Percentiles rank a stretch among this genome's conserved stretches.
Conservation (phyloP, 108 stramenopile genomes). For the Stephanodiscus minutulus region DNA sequence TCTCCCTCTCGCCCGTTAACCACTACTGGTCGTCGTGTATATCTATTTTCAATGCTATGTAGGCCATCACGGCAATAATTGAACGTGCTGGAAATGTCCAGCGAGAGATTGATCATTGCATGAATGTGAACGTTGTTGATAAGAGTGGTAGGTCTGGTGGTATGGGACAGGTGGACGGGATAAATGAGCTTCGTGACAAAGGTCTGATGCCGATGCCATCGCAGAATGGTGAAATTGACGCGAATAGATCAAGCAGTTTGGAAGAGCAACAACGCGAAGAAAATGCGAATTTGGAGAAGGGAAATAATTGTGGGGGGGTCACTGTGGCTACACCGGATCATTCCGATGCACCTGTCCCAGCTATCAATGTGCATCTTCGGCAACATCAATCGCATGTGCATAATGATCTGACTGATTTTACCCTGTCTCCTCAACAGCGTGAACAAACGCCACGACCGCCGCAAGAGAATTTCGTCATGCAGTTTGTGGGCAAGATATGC, state of each 20-base stretch:
- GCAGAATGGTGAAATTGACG: not conserved
- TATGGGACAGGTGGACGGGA: no score
- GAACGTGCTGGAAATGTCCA: constrained; percentile 9
- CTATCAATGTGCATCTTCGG: no score
- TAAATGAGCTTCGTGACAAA: not conserved
- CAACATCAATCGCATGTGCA: not conserved
- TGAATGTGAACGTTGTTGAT: no score
- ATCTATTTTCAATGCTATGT: not conserved
- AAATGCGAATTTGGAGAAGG: not conserved
- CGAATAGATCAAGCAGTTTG: not conserved
- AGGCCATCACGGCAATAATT: constrained; percentile 3
- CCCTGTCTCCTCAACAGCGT: not conserved
- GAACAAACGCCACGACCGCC: not conserved
- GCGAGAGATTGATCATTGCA: constrained; percentile 2
- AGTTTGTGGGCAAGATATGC: not conserved
- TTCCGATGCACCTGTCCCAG: not conserved
- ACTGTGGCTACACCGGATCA: not conserved
- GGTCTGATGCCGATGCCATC: not conserved
- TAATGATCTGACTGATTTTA: not conserved
- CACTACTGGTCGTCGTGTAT: not conserved
- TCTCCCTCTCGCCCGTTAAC: no score
- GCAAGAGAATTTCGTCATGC: not conserved
- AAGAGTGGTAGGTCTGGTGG: not conserved
- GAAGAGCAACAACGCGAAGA: not conserved
- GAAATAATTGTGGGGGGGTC: not conserved